phyloP scores from a whole-genome alignment of 139 green algal genomes.

The Asterochloris sp. region DNA sequence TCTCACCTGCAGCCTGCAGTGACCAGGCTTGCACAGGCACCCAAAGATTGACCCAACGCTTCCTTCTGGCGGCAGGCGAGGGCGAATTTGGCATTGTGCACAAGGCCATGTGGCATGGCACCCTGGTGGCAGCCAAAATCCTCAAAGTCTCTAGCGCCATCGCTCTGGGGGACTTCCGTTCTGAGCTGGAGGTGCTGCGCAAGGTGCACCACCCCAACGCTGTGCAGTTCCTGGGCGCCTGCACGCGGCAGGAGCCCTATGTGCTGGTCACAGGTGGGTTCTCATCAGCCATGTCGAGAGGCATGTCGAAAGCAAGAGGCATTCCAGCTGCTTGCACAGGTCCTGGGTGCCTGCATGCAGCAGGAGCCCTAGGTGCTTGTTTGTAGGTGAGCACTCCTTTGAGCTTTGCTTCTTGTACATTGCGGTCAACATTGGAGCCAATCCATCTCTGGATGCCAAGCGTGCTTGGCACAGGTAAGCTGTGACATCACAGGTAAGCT shows the following conservation, averaged over 20 bases:
- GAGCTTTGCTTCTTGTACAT: too few relatives aligned
- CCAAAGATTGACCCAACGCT: too few relatives aligned
- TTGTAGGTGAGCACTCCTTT: too few relatives aligned
- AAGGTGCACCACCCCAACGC: conserved; percentile 58
- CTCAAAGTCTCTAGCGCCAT: conserved; percentile 83
- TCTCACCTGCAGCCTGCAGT: too few relatives aligned
- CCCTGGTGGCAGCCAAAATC: conserved; percentile 83
- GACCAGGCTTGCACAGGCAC: too few relatives aligned
- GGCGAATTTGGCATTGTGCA: conserved; percentile 92
- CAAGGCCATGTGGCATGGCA: conserved; percentile 83
- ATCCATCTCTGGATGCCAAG: too few relatives aligned
- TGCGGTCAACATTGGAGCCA: too few relatives aligned
- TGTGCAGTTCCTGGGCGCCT: conserved; percentile 85
- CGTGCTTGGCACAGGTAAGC: too few relatives aligned
- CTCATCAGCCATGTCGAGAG: conserved; percentile 41
- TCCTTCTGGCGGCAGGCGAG: conserved; percentile 37
- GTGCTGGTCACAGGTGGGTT: conserved; percentile 50
- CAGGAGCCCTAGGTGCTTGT: conserved; percentile 80
- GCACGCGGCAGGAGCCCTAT: conserved; percentile 84
- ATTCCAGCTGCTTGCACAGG: too few relatives aligned
- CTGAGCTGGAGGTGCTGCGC: conserved; percentile 45
- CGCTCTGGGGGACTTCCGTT: conserved; percentile 59
- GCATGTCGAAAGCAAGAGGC: conserved; percentile 80
- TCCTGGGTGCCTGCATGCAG: conserved; percentile 87
- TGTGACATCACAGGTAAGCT: too few relatives aligned